Base-by-base conservation (phyloP, 2,329 filamentous ascomycete species). In the Fusarium sp. region DNA sequence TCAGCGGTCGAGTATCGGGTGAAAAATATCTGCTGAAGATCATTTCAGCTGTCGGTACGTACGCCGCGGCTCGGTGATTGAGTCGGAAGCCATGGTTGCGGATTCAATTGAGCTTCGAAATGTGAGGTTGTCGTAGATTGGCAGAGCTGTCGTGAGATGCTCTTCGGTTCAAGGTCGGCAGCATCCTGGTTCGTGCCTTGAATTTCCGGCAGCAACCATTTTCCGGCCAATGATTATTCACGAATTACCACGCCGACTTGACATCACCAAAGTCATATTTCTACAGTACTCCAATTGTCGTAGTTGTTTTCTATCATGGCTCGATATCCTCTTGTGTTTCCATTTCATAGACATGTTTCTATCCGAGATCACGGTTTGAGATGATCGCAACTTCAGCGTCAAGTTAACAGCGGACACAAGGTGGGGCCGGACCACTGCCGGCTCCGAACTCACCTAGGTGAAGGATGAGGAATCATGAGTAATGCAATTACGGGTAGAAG, bases 41-140 rank as follows among this genome's bases (percentile, higher is more conserved):
- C 23, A 40, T 6, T 59, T 13, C 37, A 58, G 51, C 15, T 49
- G 31, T 51, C 33, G 38, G 33, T 62, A 79, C 79, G 67, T 79
- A 81, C 79, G 78, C 74, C 79, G 78, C 69, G 78, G 74, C 72
- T 80, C 78, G 64, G 78, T 71, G 67, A 74, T 67, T 66, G 78
- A 69, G 72, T 77, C 78, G 73, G 77, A 76, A 73, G 72, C 79
- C 80, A 81, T 81, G 33, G 46, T 72, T 78, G 62, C 61, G 41
- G 72, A 57, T 72, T 77, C 76, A 78, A 80, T 80, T 78, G 79
- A 73, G 67, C 71, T 72, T 75, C 69, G 60, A 64, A 50, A 71
- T 68, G 64, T 71, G 69, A 72, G 75, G 72, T 71, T 71, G 71
- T 67, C 69, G 68, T 71, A 69, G 65, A 65, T 62, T 57, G 49